These are phyloP conservation scores for Leccinum disarticulatum DNA, from an alignment of 768 basidiomycete species.

Conservation along the genomic window DNA sequence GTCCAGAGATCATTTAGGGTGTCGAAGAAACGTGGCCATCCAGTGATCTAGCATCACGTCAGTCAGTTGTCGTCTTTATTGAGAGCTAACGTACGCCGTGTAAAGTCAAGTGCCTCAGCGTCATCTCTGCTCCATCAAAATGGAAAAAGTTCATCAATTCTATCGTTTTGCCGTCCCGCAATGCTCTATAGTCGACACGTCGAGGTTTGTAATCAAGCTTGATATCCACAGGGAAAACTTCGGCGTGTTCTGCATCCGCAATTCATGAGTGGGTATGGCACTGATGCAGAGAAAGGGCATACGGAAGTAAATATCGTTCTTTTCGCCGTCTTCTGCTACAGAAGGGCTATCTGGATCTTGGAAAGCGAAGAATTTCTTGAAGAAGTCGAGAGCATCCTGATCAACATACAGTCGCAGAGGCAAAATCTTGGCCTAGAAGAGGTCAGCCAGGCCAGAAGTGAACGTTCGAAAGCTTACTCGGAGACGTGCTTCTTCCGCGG, in stretches of 20 bases:
- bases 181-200: constrained; percentile 89
- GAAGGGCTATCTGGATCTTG: constrained; percentile 52
- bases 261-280: constrained; percentile 6
- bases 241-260: constrained; percentile 70
- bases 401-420: constrained; percentile 94
- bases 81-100: constrained; percentile 69
- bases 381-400: constrained; percentile 96
- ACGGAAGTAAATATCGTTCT: constrained; percentile 70
- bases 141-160: constrained; percentile 99
- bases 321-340: constrained; percentile 31
- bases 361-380: constrained; percentile 96
- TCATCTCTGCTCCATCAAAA: constrained; percentile 99
- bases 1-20: constrained; percentile 98
- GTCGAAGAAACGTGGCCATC: constrained; percentile 88
- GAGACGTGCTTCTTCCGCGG: constrained; percentile 75
- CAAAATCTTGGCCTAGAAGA: constrained; percentile 75
- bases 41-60: constrained; percentile 68
- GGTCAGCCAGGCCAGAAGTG: constrained; percentile 3
- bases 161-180: constrained; percentile 88
- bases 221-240: constrained; percentile 91
- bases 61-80: constrained; percentile 6
- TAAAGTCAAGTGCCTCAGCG: constrained; percentile 86
- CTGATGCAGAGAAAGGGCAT: constrained; percentile 25
- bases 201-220: constrained; percentile 99
- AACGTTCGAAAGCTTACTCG: constrained; percentile 38